phyloP scores from a whole-genome alignment of 2,329 filamentous ascomycete species.

The Fusarium sp. region DNA sequence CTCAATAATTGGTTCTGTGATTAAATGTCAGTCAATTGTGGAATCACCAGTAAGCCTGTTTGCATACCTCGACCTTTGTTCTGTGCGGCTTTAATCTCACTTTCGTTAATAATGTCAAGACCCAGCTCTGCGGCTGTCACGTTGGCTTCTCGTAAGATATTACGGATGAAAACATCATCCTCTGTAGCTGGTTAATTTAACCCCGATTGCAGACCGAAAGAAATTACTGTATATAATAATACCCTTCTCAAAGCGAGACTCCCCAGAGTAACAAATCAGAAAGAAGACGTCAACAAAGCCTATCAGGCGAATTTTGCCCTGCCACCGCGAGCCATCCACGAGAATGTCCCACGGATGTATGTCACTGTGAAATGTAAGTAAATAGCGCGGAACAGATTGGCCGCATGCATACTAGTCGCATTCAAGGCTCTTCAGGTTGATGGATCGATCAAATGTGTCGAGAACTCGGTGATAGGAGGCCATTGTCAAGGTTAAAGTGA shows the following conservation, averaged over 20 bases:
- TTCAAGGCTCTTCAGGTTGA: slow-evolving; percentile 5
- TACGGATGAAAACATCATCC: slow-evolving; percentile 1
- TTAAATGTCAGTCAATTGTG: fast-evolving
- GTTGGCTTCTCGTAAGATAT: not conserved
- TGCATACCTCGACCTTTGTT: not conserved
- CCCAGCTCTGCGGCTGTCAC: not conserved
- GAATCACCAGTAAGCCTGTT: no score
- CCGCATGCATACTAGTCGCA: not conserved
- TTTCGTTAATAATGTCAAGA: slow-evolving; percentile 1
- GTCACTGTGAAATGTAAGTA: not conserved
- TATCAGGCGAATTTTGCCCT: slow-evolving; percentile 9
- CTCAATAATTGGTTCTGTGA: not conserved
- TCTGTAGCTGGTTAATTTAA: not conserved
- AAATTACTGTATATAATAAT: slow-evolving; percentile 5
- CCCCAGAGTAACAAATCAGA: slow-evolving; percentile 10
- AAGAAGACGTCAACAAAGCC: slow-evolving; percentile 14
- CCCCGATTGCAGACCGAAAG: fast-evolving
- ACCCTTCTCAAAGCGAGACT: slow-evolving; percentile 15
- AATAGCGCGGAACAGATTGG: fast-evolving
- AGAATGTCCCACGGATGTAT: slow-evolving; percentile 12
- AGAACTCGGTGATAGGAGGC: slow-evolving; percentile 16
- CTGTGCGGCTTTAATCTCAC: not conserved
- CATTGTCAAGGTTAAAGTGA: not conserved
- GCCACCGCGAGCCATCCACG: slow-evolving; percentile 6
- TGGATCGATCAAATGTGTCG: slow-evolving; percentile 2